These are phyloP conservation scores for Patellaria atrata DNA, from an alignment of 495 filamentous ascomycete species.

Conservation along the genomic window DNA sequence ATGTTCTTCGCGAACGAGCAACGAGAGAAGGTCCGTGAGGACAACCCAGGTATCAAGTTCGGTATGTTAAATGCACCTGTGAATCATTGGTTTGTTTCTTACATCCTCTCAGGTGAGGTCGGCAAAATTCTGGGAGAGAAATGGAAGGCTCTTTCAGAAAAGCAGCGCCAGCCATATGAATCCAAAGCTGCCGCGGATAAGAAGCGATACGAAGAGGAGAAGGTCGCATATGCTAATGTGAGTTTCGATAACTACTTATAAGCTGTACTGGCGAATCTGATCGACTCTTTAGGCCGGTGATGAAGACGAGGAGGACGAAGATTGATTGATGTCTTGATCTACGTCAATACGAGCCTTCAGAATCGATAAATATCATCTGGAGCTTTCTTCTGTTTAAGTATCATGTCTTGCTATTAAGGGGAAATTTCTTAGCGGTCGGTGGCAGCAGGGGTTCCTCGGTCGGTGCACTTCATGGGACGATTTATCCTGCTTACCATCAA, in stretches of 20 bases:
- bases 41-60: constrained; percentile 96
- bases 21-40: constrained; percentile 92
- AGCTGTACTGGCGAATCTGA: background rate
- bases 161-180: constrained; percentile 85
- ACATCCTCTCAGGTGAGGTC: constrained; percentile 56
- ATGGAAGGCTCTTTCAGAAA: constrained; percentile 89
- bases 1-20: constrained; percentile 99
- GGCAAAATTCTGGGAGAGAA: constrained; percentile 93
- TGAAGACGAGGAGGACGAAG: constrained; percentile 19
- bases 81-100: background rate
- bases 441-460: no score
- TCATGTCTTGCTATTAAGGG: no score
- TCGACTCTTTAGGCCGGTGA: constrained; percentile 8
- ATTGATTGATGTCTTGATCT: constrained; percentile 7
- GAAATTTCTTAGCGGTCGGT: no score
- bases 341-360: no score
- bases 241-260: constrained; percentile 5
- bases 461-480: no score
- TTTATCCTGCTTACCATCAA: no score
- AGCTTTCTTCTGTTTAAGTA: no score
- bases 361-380: no score
- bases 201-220: constrained; percentile 97
- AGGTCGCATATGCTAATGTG: constrained; percentile 58
- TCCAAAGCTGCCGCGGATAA: constrained; percentile 91
- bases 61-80: constrained; percentile 40